Percentiles rank a stretch among this genome's conserved stretches.
Evolutionary conservation across 208 protist genomes (phyloP).

Genomic region (Porcisia hertigi): DNA sequence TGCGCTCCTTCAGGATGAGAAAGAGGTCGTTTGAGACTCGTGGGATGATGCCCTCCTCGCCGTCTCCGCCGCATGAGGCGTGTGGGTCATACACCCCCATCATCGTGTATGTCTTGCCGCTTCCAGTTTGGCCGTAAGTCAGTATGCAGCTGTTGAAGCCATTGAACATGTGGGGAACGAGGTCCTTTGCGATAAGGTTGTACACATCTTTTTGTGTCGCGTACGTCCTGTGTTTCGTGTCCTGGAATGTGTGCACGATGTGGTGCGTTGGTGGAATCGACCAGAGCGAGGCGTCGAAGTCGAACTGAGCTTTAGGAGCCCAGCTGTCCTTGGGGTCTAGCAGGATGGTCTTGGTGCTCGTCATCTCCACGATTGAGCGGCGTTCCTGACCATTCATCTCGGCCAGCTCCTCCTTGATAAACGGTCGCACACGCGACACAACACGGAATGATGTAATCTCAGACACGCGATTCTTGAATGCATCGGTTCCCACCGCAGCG

Average conservation of each 20-base stretch:
- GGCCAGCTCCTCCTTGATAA: constrained; percentile 87
- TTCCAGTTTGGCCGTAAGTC: constrained; percentile 93
- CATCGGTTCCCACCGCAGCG: constrained; percentile 64
- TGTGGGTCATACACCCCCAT: constrained; percentile 86
- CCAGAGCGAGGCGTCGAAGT: constrained; percentile 91
- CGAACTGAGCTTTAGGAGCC: constrained; percentile 88
- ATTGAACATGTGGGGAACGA: constrained; percentile 93
- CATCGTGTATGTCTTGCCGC: constrained; percentile 93
- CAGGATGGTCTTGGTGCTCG: constrained; percentile 83
- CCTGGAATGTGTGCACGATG: constrained; percentile 84
- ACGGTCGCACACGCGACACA: constrained; percentile 82
- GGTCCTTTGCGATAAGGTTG: constrained; percentile 86
- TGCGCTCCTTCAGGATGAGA: constrained; percentile 56
- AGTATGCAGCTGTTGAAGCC: constrained; percentile 93
- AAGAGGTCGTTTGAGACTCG: constrained; percentile 92
- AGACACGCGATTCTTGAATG: constrained; percentile 76
- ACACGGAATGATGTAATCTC: constrained; percentile 91
- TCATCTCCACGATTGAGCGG: constrained; percentile 90
- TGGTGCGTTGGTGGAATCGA: constrained; percentile 87
- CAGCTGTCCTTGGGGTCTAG: constrained; percentile 87
- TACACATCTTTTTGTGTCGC: constrained; percentile 90
- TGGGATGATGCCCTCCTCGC: constrained; percentile 90
- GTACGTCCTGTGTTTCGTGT: constrained; percentile 73
- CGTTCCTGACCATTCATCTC: constrained; percentile 86
- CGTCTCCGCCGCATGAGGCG: constrained; percentile 70